Evolutionary conservation across 2,329 filamentous ascomycete genomes (phyloP).

Genomic region (Botrytis deweyae): DNA sequence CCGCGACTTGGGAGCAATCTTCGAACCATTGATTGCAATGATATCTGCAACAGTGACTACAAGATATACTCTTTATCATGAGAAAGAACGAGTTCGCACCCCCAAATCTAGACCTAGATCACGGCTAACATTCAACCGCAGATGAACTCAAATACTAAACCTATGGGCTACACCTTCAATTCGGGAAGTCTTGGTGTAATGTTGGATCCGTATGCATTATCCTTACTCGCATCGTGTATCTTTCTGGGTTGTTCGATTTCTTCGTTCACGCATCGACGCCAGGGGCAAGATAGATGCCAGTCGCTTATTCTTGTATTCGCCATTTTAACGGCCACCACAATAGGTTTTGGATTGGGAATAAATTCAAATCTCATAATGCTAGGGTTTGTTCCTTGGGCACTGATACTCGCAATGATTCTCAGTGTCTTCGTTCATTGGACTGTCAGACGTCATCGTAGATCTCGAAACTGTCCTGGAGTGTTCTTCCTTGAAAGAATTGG

Average conservation of each 20-base stretch:
- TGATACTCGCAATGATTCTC: conserved; percentile 41
- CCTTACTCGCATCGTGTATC: conserved; percentile 41
- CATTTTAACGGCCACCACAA: conserved; percentile 31
- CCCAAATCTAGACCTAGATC: not conserved
- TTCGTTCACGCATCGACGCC: conserved; percentile 41
- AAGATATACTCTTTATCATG: conserved; percentile 35
- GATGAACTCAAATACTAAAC: not conserved
- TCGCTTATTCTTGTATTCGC: conserved; percentile 37
- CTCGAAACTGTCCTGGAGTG: not conserved
- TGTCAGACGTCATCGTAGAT: not conserved
- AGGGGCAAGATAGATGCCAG: conserved; percentile 39
- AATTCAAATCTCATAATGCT: conserved; percentile 40
- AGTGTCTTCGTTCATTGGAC: conserved; percentile 38
- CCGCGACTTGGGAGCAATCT: conserved; percentile 28
- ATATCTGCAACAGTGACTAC: conserved; percentile 31
- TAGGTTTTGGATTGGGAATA: conserved; percentile 34
- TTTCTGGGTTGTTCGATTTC: conserved; percentile 42
- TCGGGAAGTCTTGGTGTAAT: conserved; percentile 29
- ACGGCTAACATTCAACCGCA: not conserved
- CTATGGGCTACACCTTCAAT: conserved; percentile 20
- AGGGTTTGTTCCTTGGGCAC: conserved; percentile 41
- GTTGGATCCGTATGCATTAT: conserved; percentile 38
- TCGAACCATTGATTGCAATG: conserved; percentile 30
- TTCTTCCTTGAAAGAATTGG: not conserved
- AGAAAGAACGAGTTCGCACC: conserved; percentile 25